These are phyloP conservation scores for Talaromyces atroroseus DNA, from an alignment of 2,329 filamentous ascomycete species.

Conservation along the genomic window DNA sequence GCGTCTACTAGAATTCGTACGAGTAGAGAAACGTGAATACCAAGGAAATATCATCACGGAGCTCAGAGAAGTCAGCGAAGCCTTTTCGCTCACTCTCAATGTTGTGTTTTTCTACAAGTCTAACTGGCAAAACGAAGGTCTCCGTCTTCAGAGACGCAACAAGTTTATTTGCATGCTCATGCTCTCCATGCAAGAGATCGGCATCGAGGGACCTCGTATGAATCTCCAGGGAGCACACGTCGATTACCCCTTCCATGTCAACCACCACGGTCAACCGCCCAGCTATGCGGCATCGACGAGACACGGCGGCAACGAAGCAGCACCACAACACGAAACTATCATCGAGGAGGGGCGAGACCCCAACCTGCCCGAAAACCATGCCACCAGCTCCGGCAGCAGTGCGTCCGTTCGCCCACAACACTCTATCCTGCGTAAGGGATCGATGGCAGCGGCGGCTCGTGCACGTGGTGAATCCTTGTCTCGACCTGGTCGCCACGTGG, in stretches of 20 bases:
- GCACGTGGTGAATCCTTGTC: constrained; percentile 54
- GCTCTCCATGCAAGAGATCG: constrained; percentile 73
- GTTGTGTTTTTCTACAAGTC: constrained; percentile 97
- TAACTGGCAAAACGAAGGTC: constrained; percentile 90
- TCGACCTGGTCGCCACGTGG: constrained; percentile 56
- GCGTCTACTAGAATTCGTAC: constrained; percentile 76
- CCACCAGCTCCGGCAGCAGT: constrained; percentile 17
- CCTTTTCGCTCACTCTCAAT: constrained; percentile 81
- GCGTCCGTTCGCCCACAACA: constrained; percentile 31
- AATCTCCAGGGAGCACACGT: constrained; percentile 63
- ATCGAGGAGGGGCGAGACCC: constrained; percentile 41
- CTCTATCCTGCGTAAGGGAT: constrained; percentile 53
- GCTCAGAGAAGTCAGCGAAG: constrained; percentile 70
- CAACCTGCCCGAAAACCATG: constrained; percentile 26
- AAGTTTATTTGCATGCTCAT: constrained; percentile 92
- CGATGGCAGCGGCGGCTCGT: constrained; percentile 39
- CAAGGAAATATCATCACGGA: constrained; percentile 82
- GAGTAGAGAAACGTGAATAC: constrained; percentile 81
- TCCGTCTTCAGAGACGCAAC: constrained; percentile 85
- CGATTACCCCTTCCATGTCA: constrained; percentile 62
- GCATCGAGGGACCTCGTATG: constrained; percentile 77
- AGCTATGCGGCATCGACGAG: constrained; percentile 36
- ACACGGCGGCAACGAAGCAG: constrained; percentile 36
- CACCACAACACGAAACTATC: constrained; percentile 25
- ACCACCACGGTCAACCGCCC: constrained; percentile 46